phyloP scores from a whole-genome alignment of 202 grass and related monocot genomes.

The Schoenoplectus triqueter region DNA sequence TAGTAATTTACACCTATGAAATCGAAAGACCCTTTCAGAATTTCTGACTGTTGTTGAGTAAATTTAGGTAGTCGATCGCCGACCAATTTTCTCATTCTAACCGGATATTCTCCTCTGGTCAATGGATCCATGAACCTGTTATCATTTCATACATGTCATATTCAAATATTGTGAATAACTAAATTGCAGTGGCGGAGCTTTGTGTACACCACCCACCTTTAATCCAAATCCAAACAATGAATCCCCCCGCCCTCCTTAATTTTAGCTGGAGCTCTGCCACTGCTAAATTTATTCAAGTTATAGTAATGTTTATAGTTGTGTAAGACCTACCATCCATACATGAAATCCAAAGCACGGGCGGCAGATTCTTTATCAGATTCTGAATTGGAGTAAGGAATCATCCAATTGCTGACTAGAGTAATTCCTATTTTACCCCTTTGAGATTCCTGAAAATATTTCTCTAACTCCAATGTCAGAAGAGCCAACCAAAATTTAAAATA shows the following conservation, averaged over 20 bases:
- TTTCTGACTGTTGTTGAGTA: conserved; percentile 58
- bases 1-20: conserved; percentile 93
- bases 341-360: conserved; percentile 67
- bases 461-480: too few species aligned
- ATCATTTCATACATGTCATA: conserved; percentile 18
- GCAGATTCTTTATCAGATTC: conserved; percentile 59
- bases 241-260: too few species aligned
- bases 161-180: background rate
- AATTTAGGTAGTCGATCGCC: conserved; percentile 68
- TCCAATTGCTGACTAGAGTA: conserved; percentile 65
- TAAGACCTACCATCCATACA: conserved; percentile 83
- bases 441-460: conserved; percentile 35
- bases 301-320: background rate
- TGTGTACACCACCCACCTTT: too few species aligned
- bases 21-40: conserved; percentile 73
- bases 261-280: too few species aligned
- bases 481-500: background rate
- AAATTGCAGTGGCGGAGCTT: too few species aligned
- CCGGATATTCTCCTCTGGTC: conserved; percentile 70
- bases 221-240: too few species aligned
- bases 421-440: conserved; percentile 79
- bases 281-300: background rate
- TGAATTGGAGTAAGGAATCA: conserved; percentile 60
- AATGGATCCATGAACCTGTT: conserved; percentile 87
- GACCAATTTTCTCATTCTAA: conserved; percentile 64